Base-by-base conservation (phyloP, 192 early-diverging fungal species). In the Spizellomyces sp. region DNA sequence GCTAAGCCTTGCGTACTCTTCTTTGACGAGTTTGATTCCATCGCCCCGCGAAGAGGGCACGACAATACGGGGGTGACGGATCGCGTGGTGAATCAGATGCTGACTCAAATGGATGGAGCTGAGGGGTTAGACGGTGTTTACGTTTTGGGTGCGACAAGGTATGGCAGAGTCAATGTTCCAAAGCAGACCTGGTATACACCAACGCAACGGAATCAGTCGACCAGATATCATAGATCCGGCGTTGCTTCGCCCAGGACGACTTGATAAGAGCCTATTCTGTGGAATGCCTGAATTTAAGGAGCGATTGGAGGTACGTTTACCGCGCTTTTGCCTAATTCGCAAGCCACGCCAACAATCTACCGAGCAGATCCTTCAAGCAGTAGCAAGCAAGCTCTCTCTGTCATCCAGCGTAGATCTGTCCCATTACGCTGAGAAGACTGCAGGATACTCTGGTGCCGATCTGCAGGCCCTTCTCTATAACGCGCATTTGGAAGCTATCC, bases 61-160 rank as follows among this genome's bases (percentile, higher is more conserved):
- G 97, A 99, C 71, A 98, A 95, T 75, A 95, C 96, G 6, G 97
- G 97, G 61, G 97, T 99, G 6, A 99, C 97, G 0, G 97, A 99
- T 75, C 87, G 97, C 47, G 96, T 99, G 0, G 97, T 99, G 17
- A 99, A 99, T 78, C 97, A 99, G 79, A 90, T 99, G 83, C 69
- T 99, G 74, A 99, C 97, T 6, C 91, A 95, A 73, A 96, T 99
- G 94, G 97, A 99, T 76, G 97, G 97, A 69, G 97, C 97, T 0
- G 95, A 99, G 79, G 95, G 95, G 0, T 77, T 98, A 10, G 88
- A 91, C 48, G 97, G 97, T 45, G 97, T 99, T 2, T 99, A 96
- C 74, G 96, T 99, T 14, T 78, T 99, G 63, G 97, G 94, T 7
- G 97, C 97, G 0, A 98, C 94, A 19, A 89, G 89, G 87, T 86